Conservation (phyloP, 768 basidiomycete species). For the Harrya chromipes region DNA sequence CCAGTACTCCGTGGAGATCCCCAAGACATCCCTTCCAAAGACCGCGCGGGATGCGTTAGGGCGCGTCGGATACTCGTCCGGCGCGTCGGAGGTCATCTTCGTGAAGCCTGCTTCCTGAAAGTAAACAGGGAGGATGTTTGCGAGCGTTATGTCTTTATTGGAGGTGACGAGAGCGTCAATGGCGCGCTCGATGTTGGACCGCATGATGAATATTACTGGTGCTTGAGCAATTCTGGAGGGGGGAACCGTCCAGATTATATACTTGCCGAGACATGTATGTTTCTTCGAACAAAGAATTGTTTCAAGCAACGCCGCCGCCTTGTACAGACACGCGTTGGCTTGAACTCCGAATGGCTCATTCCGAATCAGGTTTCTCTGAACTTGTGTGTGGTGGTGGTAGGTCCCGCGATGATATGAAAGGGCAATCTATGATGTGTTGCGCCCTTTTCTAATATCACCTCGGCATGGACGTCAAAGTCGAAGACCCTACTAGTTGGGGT, state of each 20-base stretch:
- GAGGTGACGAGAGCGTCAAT: constrained; percentile 8
- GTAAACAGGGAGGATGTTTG: constrained; percentile 9
- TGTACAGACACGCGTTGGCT: background rate
- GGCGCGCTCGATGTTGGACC: constrained; percentile 13
- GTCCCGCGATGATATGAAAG: too few relatives aligned
- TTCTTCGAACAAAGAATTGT: constrained; percentile 7
- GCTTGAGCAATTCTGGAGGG: background rate
- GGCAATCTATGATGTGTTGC: too few relatives aligned
- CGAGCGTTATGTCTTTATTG: constrained; percentile 5
- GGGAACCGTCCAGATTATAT: background rate
- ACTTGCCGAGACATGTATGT: background rate
- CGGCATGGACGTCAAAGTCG: too few relatives aligned
- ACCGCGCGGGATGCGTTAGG: constrained; percentile 1
- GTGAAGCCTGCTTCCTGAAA: constrained; percentile 12
- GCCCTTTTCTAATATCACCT: too few relatives aligned
- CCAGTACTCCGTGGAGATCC: constrained; percentile 9
- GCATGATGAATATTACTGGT: constrained; percentile 1
- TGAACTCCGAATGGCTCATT: constrained; percentile 4
- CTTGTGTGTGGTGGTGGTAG: too few relatives aligned
- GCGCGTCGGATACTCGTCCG: constrained; percentile 13
- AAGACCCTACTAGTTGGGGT: too few relatives aligned
- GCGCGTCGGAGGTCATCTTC: constrained; percentile 5
- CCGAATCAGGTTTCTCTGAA: background rate
- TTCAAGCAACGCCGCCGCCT: background rate
- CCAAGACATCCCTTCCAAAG: background rate